Percentiles rank a stretch among this genome's conserved stretches.
These are phyloP conservation scores for Penicillium capsulatum DNA, from an alignment of 2,329 filamentous ascomycete species.

Conservation along the genomic window DNA sequence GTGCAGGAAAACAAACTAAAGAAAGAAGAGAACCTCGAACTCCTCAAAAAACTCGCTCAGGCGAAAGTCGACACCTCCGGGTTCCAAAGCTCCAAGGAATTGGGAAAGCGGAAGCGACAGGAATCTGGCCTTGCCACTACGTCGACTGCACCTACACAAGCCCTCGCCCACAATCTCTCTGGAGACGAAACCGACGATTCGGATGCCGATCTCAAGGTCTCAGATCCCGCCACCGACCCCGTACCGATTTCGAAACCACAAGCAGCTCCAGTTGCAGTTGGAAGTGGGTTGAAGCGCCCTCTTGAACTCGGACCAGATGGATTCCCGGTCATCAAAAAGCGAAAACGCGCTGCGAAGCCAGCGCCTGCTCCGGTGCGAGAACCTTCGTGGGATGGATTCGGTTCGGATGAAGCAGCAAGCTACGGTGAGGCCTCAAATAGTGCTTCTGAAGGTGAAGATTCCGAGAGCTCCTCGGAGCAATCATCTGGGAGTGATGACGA, in stretches of 20 bases:
- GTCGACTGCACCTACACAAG: slow-evolving; percentile 12
- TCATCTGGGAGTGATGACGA: slow-evolving; percentile 22
- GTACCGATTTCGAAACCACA: slow-evolving; percentile 47
- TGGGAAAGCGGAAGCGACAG: slow-evolving; percentile 69
- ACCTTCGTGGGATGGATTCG: slow-evolving; percentile 45
- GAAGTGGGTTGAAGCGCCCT: slow-evolving; percentile 81
- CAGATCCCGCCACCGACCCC: slow-evolving; percentile 16
- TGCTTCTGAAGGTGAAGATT: slow-evolving; percentile 28
- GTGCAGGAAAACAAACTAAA: slow-evolving; percentile 76
- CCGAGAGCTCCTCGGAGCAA: slow-evolving; percentile 1
- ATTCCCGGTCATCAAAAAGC: slow-evolving; percentile 74
- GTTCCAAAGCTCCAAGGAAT: slow-evolving; percentile 69
- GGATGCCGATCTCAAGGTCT: slow-evolving; percentile 26
- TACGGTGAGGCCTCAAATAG: slow-evolving; percentile 29
- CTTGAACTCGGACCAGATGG: slow-evolving; percentile 76
- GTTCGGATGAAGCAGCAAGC: slow-evolving; percentile 45
- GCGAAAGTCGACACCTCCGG: slow-evolving; percentile 77
- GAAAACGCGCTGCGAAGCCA: slow-evolving; percentile 63
- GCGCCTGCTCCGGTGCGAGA: slow-evolving; percentile 36
- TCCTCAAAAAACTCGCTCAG: slow-evolving; percentile 77
- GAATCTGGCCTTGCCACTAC: slow-evolving; percentile 39
- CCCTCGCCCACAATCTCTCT: slow-evolving; percentile 29
- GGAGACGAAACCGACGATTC: slow-evolving; percentile 35
- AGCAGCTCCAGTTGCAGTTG: slow-evolving; percentile 41
- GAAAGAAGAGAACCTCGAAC: slow-evolving; percentile 83